These are phyloP conservation scores for Zymoseptoria tritici DNA, from an alignment of 2,329 filamentous ascomycete genomes.

Conservation along the genomic window DNA sequence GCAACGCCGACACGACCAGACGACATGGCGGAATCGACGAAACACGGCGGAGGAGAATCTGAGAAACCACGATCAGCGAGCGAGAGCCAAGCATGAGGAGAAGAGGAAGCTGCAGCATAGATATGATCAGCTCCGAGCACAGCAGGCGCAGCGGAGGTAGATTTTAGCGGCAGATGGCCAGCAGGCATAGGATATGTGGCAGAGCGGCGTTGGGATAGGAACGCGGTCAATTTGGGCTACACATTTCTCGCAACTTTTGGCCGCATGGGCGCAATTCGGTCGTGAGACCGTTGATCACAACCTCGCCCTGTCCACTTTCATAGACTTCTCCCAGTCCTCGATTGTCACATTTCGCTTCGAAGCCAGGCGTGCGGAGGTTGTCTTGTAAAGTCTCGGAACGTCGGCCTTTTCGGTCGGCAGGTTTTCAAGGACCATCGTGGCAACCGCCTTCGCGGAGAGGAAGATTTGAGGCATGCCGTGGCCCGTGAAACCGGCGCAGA, in stretches of 20 bases:
- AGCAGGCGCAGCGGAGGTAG: neutral
- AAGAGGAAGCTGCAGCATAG: neutral
- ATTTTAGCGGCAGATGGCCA: neutral
- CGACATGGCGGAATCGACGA: neutral
- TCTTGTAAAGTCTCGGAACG: conserved; percentile 14
- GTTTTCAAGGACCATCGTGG: conserved; percentile 11
- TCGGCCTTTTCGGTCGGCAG: conserved; percentile 10
- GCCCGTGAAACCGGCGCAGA: conserved; percentile 22
- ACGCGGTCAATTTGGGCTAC: no score
- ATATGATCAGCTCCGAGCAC: neutral
- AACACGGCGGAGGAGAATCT: neutral
- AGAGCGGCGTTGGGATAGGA: no score
- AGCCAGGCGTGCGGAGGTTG: conserved; percentile 10
- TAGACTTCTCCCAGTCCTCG: conserved; percentile 10
- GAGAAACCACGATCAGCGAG: neutral
- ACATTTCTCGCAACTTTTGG: no score
- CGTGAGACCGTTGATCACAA: neutral
- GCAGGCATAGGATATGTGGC: neutral
- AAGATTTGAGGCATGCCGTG: conserved; percentile 20
- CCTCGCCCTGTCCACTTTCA: conserved; percentile 8
- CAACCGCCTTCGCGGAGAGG: conserved; percentile 16
- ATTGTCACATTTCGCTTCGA: conserved; percentile 11
- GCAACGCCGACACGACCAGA: neutral
- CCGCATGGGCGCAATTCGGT: no score
- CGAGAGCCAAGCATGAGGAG: neutral